Evolutionary conservation across 768 basidiomycete species (phyloP), one percentile per base, ranked within the genome.

Genomic region (Hygrophorus pudorinus): DNA sequence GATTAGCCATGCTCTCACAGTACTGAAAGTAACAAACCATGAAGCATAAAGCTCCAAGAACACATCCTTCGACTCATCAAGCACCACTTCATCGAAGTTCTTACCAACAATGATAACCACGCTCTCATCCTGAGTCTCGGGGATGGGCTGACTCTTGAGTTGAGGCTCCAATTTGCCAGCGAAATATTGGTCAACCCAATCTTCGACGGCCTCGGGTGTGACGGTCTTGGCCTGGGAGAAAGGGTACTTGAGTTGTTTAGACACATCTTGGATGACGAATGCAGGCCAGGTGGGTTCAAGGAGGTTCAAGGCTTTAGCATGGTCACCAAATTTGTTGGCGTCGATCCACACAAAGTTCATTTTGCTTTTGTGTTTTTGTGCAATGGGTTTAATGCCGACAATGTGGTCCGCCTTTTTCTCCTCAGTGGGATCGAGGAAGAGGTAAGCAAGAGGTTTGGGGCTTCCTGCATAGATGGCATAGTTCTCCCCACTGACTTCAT

Each of bases 271-370:
- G 51, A 99, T 68, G 56, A 97, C 93, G 58, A 99, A 93, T 32
- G 81, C 72, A 9, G 96, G 96, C 92, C 91, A 97, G 54, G 84
- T 83, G 54, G 79, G 64, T 56, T 90, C 87, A 20, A 61, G 59
- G 45, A 99, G 74, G 73, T 93, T 94, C 46, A 99, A 76, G 1
- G 88, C 86, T 65, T 90, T 92, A 53, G 84, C 96, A 68, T 99
- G 96, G 56, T 98, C 94, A 55, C 78, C 79, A 55, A 92, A 99
- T 62, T 92, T 91, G 67, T 84, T 67, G 17, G 90, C 92, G 62
- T 99, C 96, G 54, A 99, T 98, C 81, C 83, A 94, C 49, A 98
- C 94, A 62, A 97, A 96, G 80, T 96, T 96, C 60, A 98, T 57
- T 66, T 88, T 81, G 54, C 79, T 75, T 66, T 87, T 90, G 72